phyloP scores from a whole-genome alignment of 495 filamentous ascomycete genomes.

The Trichocladium uniseriatum region DNA sequence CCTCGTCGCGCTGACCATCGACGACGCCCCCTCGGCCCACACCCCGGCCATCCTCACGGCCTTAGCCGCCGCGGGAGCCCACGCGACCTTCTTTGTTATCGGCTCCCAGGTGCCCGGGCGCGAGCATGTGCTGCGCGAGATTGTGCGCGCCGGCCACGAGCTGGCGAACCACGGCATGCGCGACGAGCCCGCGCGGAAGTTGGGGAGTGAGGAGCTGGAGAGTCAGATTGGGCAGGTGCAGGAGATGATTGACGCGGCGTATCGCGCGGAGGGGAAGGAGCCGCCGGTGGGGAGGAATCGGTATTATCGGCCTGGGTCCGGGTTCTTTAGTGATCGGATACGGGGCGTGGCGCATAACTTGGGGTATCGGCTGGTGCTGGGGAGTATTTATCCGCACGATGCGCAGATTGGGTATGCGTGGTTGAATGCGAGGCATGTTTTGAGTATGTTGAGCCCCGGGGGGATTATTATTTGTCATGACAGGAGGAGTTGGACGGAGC shows the following conservation, averaged over 20 bases:
- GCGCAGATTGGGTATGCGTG: constrained; percentile 58
- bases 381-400: constrained; percentile 81
- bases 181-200: constrained; percentile 58
- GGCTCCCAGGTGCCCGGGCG: constrained; percentile 59
- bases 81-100: constrained; percentile 73
- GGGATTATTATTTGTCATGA: constrained; percentile 79
- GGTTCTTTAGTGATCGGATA: constrained; percentile 66
- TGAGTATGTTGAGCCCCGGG: constrained; percentile 67
- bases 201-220: constrained; percentile 33
- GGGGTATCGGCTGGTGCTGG: constrained; percentile 61
- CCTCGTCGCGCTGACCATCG: constrained; percentile 71
- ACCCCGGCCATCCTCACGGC: constrained; percentile 61
- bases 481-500: constrained; percentile 64
- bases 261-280: constrained; percentile 33
- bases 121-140: constrained; percentile 48
- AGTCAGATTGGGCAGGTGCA: constrained; percentile 38
- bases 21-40: constrained; percentile 68
- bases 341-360: constrained; percentile 42
- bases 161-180: constrained; percentile 79
- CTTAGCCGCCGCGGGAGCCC: constrained; percentile 47
- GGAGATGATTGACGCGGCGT: constrained; percentile 44
- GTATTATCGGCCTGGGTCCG: constrained; percentile 73
- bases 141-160: constrained; percentile 59
- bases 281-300: constrained; percentile 26
- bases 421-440: constrained; percentile 68